Percentiles rank a stretch among this genome's conserved stretches.
These are phyloP conservation scores for Echinosophora koreensis DNA, from an alignment of 306 rosid species.

Conservation along the genomic window DNA sequence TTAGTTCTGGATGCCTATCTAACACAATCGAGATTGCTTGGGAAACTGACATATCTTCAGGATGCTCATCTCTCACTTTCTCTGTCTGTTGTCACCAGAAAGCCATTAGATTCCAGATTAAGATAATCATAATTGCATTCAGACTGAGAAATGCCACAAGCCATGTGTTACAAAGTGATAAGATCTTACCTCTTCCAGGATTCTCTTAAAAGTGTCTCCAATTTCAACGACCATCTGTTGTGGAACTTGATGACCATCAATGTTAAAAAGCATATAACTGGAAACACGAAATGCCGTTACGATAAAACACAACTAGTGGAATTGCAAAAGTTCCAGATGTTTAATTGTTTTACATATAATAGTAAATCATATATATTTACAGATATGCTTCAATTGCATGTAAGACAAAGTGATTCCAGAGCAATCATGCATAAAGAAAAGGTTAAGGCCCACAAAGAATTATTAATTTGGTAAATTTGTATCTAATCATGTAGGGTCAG, in stretches of 20 bases:
- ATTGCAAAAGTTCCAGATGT: constrained; percentile 26
- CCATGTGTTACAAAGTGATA: constrained; percentile 34
- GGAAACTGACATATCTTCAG: constrained; percentile 70
- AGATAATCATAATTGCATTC: constrained; percentile 12
- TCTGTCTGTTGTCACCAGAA: constrained; percentile 58
- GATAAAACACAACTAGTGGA: constrained; percentile 4
- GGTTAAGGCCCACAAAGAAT: neutral
- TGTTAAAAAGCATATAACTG: constrained; percentile 76
- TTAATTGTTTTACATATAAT: constrained; percentile 9
- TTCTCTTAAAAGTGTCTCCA: constrained; percentile 75
- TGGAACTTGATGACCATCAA: constrained; percentile 78
- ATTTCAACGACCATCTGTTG: constrained; percentile 71
- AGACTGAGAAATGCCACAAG: constrained; percentile 14
- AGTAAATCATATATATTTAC: constrained; percentile 3
- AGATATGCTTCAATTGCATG: neutral
- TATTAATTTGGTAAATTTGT: constrained; percentile 17
- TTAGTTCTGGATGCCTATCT: constrained; percentile 68
- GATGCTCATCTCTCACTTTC: constrained; percentile 74
- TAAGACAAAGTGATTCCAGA: neutral
- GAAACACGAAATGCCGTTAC: constrained; percentile 43
- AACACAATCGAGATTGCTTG: constrained; percentile 71
- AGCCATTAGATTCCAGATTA: constrained; percentile 37
- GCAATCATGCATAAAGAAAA: constrained; percentile 13
- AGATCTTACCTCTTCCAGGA: constrained; percentile 66
- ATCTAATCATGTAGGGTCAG: constrained; percentile 6